Evolutionary conservation across 305 asterid genomes (phyloP).

Genomic region (Solanum chacoense): DNA sequence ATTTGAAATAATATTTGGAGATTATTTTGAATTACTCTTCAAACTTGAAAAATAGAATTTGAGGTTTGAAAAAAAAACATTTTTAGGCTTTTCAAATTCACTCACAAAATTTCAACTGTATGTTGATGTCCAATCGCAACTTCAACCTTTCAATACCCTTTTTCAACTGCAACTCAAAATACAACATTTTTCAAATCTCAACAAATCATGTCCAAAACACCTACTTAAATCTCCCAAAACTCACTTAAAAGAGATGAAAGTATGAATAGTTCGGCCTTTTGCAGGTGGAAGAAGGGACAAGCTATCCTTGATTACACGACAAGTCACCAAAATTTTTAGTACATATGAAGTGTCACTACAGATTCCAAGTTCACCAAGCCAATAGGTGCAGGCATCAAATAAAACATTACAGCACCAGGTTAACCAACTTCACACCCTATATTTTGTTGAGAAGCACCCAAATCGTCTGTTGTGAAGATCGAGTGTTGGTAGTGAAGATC

Average conservation of each 20-base stretch:
- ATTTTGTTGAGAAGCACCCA: neutral
- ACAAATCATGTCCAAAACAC: neutral
- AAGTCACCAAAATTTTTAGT: neutral
- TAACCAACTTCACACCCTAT: neutral
- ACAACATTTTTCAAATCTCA: neutral
- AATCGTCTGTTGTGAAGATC: neutral
- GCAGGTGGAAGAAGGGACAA: neutral
- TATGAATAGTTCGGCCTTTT: neutral
- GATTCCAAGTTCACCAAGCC: neutral
- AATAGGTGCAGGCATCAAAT: neutral
- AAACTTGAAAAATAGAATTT: neutral
- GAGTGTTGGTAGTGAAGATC: neutral
- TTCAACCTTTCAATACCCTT: neutral
- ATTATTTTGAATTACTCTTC: neutral
- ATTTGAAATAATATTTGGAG: neutral
- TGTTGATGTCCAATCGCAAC: neutral
- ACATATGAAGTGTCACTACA: neutral
- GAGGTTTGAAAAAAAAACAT: neutral
- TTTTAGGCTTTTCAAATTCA: neutral
- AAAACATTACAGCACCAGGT: neutral
- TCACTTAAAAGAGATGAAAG: neutral
- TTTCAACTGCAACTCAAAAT: neutral
- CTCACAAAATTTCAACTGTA: neutral
- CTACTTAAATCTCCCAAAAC: neutral
- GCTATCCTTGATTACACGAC: neutral